Percentiles rank a stretch among this genome's conserved stretches.
Evolutionary conservation across 1,284 basidiomycete genomes (phyloP).

Genomic region (Neonothopanus nambi): DNA sequence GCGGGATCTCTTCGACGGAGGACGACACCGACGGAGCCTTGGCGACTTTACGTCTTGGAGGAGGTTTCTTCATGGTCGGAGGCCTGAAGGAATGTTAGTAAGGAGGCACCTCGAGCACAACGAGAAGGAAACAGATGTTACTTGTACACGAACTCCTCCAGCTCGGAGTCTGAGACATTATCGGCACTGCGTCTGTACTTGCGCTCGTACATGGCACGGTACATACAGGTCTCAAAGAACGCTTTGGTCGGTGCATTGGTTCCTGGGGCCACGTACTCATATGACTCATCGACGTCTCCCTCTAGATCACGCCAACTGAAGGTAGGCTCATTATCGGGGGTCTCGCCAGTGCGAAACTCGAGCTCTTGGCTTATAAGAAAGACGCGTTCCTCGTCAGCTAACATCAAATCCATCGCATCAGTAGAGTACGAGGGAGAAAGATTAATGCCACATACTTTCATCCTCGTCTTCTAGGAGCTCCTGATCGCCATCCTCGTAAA

Average conservation of each 20-base stretch:
- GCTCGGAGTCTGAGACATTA: constrained; percentile 61
- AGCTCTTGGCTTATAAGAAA: constrained; percentile 92
- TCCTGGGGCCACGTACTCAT: constrained; percentile 78
- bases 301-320: constrained; percentile 91
- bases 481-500: constrained; percentile 95
- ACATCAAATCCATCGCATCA: constrained; percentile 2
- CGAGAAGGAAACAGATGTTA: constrained; percentile 37
- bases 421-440: background rate
- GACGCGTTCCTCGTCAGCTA: constrained; percentile 88
- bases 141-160: constrained; percentile 81
- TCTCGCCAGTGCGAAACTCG: constrained; percentile 75
- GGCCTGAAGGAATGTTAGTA: constrained; percentile 31
- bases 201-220: constrained; percentile 93
- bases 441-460: constrained; percentile 68
- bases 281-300: constrained; percentile 79
- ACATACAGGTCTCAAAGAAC: constrained; percentile 92
- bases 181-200: constrained; percentile 80
- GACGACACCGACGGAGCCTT: constrained; percentile 22
- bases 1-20: constrained; percentile 11
- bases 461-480: constrained; percentile 93
- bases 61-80: constrained; percentile 27
- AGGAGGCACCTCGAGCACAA: background rate
- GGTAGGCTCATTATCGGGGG: constrained; percentile 73
- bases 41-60: constrained; percentile 22
- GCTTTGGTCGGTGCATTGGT: constrained; percentile 83